A percentile compares a stretch with the other conserved stretches of the same genome.
Evolutionary conservation across 2,329 filamentous ascomycete genomes (phyloP).

Genomic region (Colletotrichum echinochloae): DNA sequence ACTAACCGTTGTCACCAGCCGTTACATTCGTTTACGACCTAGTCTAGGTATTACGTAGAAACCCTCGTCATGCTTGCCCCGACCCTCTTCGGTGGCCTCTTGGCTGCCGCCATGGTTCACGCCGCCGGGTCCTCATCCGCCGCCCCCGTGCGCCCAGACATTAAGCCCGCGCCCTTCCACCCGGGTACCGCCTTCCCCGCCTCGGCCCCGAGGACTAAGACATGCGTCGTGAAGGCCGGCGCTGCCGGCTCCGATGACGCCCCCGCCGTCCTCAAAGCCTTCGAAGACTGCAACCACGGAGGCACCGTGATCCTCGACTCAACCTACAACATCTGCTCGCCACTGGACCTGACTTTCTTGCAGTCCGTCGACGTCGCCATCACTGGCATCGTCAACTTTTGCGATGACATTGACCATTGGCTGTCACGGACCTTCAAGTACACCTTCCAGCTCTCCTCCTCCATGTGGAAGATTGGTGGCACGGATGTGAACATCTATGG

Average conservation of each 20-base stretch:
- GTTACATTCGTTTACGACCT: not conserved
- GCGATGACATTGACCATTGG: constrained; percentile 77
- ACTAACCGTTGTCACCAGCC: not conserved
- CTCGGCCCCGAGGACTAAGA: constrained; percentile 43
- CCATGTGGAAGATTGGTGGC: constrained; percentile 50
- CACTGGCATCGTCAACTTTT: constrained; percentile 69
- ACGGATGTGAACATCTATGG: constrained; percentile 72
- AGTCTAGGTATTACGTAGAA: not conserved
- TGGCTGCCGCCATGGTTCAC: constrained; percentile 35
- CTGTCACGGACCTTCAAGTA: constrained; percentile 72
- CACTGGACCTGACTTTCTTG: constrained; percentile 74
- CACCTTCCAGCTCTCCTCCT: constrained; percentile 72
- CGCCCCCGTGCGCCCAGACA: constrained; percentile 34
- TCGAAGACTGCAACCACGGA: constrained; percentile 71
- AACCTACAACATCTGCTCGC: constrained; percentile 72
- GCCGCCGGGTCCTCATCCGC: constrained; percentile 17
- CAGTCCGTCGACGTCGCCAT: constrained; percentile 71
- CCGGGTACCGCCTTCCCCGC: constrained; percentile 41
- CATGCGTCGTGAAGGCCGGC: constrained; percentile 45
- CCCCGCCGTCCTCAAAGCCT: constrained; percentile 61
- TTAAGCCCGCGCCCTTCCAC: constrained; percentile 41
- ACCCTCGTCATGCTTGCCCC: constrained; percentile 31
- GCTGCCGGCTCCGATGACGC: constrained; percentile 47
- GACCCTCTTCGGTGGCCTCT: constrained; percentile 34
- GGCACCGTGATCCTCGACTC: constrained; percentile 71